phyloP scores from a whole-genome alignment of 495 filamentous ascomycete species.

The Evansstolkia leycettana region DNA sequence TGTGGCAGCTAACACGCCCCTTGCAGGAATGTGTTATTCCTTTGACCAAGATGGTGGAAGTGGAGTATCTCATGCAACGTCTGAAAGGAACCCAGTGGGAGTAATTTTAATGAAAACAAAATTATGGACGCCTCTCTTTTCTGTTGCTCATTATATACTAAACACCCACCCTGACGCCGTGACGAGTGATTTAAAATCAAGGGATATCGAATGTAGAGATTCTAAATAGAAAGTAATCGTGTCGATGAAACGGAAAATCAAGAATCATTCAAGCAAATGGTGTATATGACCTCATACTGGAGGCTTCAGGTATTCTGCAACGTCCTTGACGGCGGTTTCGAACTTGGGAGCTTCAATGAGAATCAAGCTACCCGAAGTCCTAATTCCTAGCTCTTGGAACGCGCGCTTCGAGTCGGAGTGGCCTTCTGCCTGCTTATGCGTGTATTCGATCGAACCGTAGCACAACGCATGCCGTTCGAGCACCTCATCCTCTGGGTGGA shows the following conservation, averaged over 20 bases:
- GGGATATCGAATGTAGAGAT: too few relatives aligned
- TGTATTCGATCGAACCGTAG: conserved; percentile 57
- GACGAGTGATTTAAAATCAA: not conserved
- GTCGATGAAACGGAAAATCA: too few relatives aligned
- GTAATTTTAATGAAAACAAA: conserved; percentile 10
- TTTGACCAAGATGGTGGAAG: conserved; percentile 91
- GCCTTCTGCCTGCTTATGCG: conserved; percentile 62
- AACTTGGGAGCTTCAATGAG: conserved; percentile 62
- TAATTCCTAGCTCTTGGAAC: conserved; percentile 87
- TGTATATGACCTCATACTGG: conserved; percentile 4
- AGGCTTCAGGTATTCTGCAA: conserved; percentile 54
- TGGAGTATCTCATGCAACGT: conserved; percentile 94
- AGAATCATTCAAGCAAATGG: not conserved
- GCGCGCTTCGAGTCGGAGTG: conserved; percentile 82
- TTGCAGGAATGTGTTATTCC: conserved; percentile 79
- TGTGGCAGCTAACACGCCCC: conserved; percentile 9
- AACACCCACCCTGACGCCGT: not conserved
- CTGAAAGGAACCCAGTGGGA: conserved; percentile 59
- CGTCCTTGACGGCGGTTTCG: conserved; percentile 53
- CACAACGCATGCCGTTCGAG: conserved; percentile 60
- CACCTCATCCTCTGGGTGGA: conserved; percentile 95
- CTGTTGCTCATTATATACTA: not conserved
- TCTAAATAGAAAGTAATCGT: too few relatives aligned
- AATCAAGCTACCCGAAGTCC: conserved; percentile 68
- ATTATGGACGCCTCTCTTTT: not conserved